phyloP scores from a whole-genome alignment of 2,329 filamentous ascomycete genomes.

The Fusarium torulosum region DNA sequence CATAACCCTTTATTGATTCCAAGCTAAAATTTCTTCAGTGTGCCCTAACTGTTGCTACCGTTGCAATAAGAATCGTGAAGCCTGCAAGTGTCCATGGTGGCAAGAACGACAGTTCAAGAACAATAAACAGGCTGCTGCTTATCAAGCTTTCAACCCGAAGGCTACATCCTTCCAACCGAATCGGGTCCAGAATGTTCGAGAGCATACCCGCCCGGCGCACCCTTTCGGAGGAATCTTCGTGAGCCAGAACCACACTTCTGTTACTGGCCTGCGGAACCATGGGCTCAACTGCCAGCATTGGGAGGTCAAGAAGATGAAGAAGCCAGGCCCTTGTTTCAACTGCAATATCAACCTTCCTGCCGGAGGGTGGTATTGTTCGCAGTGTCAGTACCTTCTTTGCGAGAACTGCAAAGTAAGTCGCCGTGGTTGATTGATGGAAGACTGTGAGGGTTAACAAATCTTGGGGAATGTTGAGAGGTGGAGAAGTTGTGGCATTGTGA shows the following conservation, averaged over 20 bases:
- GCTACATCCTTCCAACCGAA: neutral
- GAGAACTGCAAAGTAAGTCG: neutral
- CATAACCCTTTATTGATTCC: no score
- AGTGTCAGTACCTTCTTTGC: neutral
- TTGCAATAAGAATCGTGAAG: neutral
- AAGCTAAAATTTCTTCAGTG: neutral
- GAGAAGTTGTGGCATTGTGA: no score
- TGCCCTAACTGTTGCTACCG: conserved; percentile 25
- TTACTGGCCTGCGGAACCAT: no score
- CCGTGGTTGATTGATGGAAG: neutral
- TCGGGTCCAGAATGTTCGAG: no score
- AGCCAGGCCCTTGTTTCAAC: neutral
- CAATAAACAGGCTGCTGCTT: neutral
- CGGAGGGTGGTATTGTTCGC: neutral
- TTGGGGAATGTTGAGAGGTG: no score
- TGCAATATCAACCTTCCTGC: neutral
- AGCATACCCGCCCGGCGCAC: neutral
- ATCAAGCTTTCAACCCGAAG: neutral
- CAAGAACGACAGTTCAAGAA: neutral
- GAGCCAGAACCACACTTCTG: no score
- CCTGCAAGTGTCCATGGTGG: conserved; percentile 19
- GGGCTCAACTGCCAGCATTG: neutral
- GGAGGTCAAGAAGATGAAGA: neutral
- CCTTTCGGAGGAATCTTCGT: neutral
- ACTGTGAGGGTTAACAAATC: neutral